Percentiles rank a stretch among this genome's conserved stretches.
phyloP scores from a whole-genome alignment of 768 basidiomycete species.

The Pisolithus microcarpus region DNA sequence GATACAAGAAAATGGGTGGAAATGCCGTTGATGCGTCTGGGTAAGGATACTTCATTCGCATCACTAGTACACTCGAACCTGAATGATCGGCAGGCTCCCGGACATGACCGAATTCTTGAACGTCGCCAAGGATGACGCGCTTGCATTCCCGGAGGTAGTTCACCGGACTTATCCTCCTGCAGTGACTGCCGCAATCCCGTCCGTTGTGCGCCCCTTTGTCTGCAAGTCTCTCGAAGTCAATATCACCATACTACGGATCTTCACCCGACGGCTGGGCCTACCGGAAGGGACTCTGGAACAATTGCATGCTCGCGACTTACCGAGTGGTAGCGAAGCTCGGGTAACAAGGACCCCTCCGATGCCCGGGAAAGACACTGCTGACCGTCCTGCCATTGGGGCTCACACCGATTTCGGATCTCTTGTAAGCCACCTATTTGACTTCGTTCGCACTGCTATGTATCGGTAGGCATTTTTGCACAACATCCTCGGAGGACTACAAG shows the following conservation, averaged over 20 bases:
- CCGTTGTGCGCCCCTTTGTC: conserved; percentile 48
- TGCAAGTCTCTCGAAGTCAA: conserved; percentile 52
- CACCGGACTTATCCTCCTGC: conserved; percentile 53
- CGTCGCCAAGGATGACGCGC: conserved; percentile 59
- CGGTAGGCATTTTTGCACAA: conserved; percentile 54
- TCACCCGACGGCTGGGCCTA: conserved; percentile 51
- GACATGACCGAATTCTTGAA: conserved; percentile 63
- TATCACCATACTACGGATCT: conserved; percentile 43
- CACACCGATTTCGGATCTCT: conserved; percentile 76
- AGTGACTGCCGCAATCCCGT: conserved; percentile 43
- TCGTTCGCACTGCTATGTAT: background rate
- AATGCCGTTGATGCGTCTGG: conserved; percentile 49
- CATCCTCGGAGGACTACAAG: conserved; percentile 62
- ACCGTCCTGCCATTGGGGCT: conserved; percentile 46
- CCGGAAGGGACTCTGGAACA: conserved; percentile 39
- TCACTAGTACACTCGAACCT: background rate
- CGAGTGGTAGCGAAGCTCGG: conserved; percentile 53
- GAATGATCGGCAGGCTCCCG: conserved; percentile 12
- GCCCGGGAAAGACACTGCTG: conserved; percentile 17
- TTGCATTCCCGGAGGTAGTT: conserved; percentile 48
- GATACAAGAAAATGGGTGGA: conserved; percentile 57
- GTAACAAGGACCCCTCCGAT: conserved; percentile 44
- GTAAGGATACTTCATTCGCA: background rate
- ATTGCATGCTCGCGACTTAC: conserved; percentile 38
- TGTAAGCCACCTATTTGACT: conserved; percentile 27